Evolutionary conservation across 306 rosid species (phyloP).

Genomic region (Bauhinia variegata): DNA sequence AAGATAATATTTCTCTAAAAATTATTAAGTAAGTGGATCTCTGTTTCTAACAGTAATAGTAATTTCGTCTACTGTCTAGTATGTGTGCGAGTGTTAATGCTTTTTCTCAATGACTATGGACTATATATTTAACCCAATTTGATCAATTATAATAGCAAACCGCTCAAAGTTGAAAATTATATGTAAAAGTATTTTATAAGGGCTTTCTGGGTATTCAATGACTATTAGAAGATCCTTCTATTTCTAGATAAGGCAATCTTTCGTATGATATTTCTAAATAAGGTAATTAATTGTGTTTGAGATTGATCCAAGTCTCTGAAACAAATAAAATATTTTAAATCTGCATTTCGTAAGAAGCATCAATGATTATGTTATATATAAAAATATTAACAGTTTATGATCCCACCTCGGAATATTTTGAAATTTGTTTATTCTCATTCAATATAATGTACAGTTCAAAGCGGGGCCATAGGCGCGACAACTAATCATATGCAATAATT

Average conservation of each 20-base stretch:
- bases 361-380: slow-evolving; percentile 7
- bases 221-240: background rate
- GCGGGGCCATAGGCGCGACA: slow-evolving; percentile 38
- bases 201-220: too few species aligned
- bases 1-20: too few species aligned
- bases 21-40: too few species aligned
- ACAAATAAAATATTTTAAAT: slow-evolving; percentile 13
- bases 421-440: slow-evolving; percentile 8
- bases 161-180: too few species aligned
- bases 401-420: slow-evolving; percentile 12
- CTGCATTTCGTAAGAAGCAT: background rate
- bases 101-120: too few species aligned
- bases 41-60: too few species aligned
- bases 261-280: too few species aligned
- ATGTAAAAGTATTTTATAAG: too few species aligned
- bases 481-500: slow-evolving; percentile 50
- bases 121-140: too few species aligned
- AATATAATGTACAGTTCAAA: slow-evolving; percentile 26
- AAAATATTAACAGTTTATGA: slow-evolving; percentile 8
- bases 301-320: background rate
- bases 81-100: too few species aligned
- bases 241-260: background rate
- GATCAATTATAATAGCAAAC: too few species aligned
- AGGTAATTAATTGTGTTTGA: background rate
- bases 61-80: too few species aligned